phyloP scores from a whole-genome alignment of 225 moss, liverwort and hornwort genomes.

The Sphagnum contortum region DNA sequence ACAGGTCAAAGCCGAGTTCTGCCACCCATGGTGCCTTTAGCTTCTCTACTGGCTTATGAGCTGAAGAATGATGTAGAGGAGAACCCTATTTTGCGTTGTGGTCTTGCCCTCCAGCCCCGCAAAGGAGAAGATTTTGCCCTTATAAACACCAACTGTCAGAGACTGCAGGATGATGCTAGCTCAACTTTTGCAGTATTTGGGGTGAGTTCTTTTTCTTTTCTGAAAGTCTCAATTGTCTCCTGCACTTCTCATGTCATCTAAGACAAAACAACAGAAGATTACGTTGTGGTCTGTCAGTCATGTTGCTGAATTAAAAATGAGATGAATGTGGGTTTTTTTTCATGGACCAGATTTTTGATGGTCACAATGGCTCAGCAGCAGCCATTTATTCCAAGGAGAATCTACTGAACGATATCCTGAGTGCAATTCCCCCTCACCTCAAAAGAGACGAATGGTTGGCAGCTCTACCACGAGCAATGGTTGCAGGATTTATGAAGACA shows the following conservation, averaged over 20 bases:
- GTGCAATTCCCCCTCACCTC: conserved; percentile 58
- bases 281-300: neutral
- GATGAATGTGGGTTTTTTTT: too few relatives aligned
- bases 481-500: conserved; percentile 83
- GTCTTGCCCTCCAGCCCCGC: conserved; percentile 45
- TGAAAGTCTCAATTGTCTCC: neutral
- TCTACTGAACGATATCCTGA: conserved; percentile 71
- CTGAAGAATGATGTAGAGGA: conserved; percentile 43
- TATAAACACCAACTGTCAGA: conserved; percentile 52
- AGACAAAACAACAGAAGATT: neutral
- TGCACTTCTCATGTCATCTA: too few relatives aligned
- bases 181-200: conserved; percentile 75
- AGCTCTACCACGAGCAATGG: conserved; percentile 67
- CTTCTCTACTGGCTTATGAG: conserved; percentile 47
- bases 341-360: conserved; percentile 54
- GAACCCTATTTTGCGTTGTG: conserved; percentile 42
- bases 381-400: conserved; percentile 77
- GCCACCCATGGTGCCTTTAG: conserved; percentile 42
- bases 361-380: conserved; percentile 79
- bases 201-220: conserved; percentile 14
- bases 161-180: conserved; percentile 51
- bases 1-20: conserved; percentile 15
- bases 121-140: conserved; percentile 53
- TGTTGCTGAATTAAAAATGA: neutral
- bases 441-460: conserved; percentile 66